Conservation (phyloP, 768 basidiomycete species). For the Trametes punicea region DNA sequence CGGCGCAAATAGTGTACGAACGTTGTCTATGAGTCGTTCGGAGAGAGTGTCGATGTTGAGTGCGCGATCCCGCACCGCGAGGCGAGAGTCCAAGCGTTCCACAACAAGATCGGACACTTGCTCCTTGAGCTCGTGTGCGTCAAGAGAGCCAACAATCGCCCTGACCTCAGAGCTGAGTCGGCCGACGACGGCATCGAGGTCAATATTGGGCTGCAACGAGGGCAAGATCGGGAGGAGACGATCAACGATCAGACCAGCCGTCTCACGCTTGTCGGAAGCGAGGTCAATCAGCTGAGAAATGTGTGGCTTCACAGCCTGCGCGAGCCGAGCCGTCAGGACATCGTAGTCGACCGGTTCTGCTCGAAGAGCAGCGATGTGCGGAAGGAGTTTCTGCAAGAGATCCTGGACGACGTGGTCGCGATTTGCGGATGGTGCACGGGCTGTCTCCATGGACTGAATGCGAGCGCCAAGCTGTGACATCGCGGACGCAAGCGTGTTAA, state of each 20-base stretch:
- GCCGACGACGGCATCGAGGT: slow-evolving; percentile 53
- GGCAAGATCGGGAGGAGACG: slow-evolving; percentile 66
- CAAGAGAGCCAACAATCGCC: slow-evolving; percentile 68
- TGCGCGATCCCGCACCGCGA: slow-evolving; percentile 72
- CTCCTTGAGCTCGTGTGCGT: slow-evolving; percentile 85
- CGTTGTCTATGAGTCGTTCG: slow-evolving; percentile 50
- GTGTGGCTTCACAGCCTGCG: slow-evolving; percentile 85
- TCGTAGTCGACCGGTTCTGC: slow-evolving; percentile 77
- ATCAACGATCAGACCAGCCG: slow-evolving; percentile 76
- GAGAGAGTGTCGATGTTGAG: slow-evolving; percentile 61
- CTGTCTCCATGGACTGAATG: slow-evolving; percentile 49
- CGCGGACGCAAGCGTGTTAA: slow-evolving; percentile 57
- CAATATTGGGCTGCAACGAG: slow-evolving; percentile 35
- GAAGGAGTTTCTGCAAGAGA: slow-evolving; percentile 53
- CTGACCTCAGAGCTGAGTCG: slow-evolving; percentile 69
- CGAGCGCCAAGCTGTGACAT: slow-evolving; percentile 56
- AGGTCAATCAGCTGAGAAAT: slow-evolving; percentile 87
- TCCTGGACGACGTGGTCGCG: slow-evolving; percentile 61
- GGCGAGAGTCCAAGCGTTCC: slow-evolving; percentile 76
- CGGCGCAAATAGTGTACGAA: slow-evolving; percentile 43
- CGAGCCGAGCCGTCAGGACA: slow-evolving; percentile 65
- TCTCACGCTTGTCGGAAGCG: slow-evolving; percentile 85
- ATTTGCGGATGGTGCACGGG: slow-evolving; percentile 36
- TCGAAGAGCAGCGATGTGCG: slow-evolving; percentile 57
- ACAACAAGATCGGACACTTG: slow-evolving; percentile 87